Conservation (phyloP, 768 basidiomycete genomes). For the Mycena chlorophos region DNA sequence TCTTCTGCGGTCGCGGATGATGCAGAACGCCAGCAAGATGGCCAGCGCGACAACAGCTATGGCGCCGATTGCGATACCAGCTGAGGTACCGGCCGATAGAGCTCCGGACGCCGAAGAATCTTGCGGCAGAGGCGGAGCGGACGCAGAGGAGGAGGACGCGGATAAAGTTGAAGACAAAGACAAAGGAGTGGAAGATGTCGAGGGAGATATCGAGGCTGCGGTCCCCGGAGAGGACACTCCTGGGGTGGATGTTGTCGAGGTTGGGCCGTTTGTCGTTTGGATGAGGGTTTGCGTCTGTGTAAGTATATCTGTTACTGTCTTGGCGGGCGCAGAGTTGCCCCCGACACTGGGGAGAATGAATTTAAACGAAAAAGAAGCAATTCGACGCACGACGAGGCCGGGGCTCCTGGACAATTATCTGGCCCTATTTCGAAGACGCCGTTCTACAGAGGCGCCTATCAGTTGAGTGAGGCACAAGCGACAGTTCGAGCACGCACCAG, state of each 20-base stretch:
- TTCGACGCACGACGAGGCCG: not conserved
- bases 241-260: not conserved
- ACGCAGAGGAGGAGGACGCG: not conserved
- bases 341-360: no score
- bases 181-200: not conserved
- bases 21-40: not conserved
- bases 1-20: not conserved
- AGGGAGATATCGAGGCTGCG: not conserved
- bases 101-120: not conserved
- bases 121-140: no score
- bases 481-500: not conserved
- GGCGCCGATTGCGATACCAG: not conserved
- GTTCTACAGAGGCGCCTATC: not conserved
- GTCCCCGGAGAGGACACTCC: no score
- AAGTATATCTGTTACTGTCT: not conserved
- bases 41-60: not conserved
- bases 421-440: not conserved
- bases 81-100: not conserved
- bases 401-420: not conserved
- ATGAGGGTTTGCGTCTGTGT: not conserved
- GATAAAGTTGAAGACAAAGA: not conserved
- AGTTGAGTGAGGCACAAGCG: not conserved
- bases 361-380: not conserved
- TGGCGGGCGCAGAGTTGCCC: not conserved
- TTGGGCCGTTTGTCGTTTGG: not conserved